Evolutionary conservation across 176 grass and related monocot species (phyloP), one percentile per base, ranked within the genome.

Genomic region (Luzula sylvatica): DNA sequence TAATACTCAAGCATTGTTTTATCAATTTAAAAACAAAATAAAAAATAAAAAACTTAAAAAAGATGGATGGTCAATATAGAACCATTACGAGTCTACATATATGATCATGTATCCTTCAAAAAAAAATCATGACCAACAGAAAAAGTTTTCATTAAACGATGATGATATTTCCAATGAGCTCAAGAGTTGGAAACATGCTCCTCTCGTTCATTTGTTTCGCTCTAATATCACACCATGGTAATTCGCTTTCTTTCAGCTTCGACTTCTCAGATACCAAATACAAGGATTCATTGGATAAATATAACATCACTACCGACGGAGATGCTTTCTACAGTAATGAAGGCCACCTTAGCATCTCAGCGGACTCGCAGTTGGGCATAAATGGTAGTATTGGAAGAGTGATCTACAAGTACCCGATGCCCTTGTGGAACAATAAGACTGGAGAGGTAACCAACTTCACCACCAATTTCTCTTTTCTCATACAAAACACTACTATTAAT

Each of bases 181-280:
- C n/a, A 32, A 28, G 25, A 55, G 9, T 19, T 15, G 23, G 17
- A 55, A 24, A 11, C 8, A 15, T 55, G 2, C 12, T 55, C 14
- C 52, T 55, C 52, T 18, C 23, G 1, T 56, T 15, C 5, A 8
- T 52, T 23, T 55, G 3, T 55, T 15, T 55, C 5, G 26, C 25
- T 19, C 6, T 30, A 17, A 15, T 55, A 55, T 1, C 6, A 13
- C 73, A 27, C 13, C 15, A 3, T 61, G 69, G 58, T 6, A 38
- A 8, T 38, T 67, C 73, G 2, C 73, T 81, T 50, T 67, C 58
- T 56, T 87, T 82, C 69, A 62, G 11, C 48, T 71, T 78, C 58
- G 61, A 74, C 58, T 77, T 78, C 52, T 70, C 73, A 2, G 7
- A 49, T 11, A 35, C 61, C 17, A 8, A 35, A 2, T 12, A 38